Percentiles rank a stretch among this genome's conserved stretches.
These are phyloP conservation scores for Epichloe bromicola DNA, from an alignment of 2,329 filamentous ascomycete genomes.

Conservation along the genomic window DNA sequence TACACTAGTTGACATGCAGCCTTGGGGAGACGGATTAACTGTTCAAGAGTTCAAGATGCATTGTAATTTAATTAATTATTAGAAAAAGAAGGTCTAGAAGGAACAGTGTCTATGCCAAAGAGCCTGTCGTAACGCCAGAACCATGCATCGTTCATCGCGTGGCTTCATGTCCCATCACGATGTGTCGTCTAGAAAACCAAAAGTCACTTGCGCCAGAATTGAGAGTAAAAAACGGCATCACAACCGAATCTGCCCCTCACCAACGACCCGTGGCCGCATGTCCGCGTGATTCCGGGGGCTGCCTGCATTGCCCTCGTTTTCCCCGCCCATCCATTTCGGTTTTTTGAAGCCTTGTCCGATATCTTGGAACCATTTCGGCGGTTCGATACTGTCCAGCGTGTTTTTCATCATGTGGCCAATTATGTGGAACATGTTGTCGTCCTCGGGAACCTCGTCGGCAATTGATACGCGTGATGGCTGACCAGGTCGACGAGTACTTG, in stretches of 20 bases:
- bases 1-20: no score
- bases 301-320: slow-evolving; percentile 27
- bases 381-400: slow-evolving; percentile 72
- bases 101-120: neutral
- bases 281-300: slow-evolving; percentile 23
- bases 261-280: slow-evolving; percentile 47
- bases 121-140: neutral
- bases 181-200: neutral
- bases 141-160: neutral
- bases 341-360: slow-evolving; percentile 58
- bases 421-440: slow-evolving; percentile 72
- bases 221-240: neutral
- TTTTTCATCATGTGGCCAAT: slow-evolving; percentile 81
- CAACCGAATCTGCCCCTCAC: slow-evolving; percentile 17
- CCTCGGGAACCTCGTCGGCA: slow-evolving; percentile 43
- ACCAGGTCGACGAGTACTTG: slow-evolving; percentile 17
- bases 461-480: slow-evolving; percentile 8
- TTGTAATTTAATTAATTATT: neutral
- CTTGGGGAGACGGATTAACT: no score
- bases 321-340: slow-evolving; percentile 68
- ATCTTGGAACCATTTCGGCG: slow-evolving; percentile 71
- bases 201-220: no score
- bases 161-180: no score
- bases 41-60: neutral
- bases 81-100: neutral